Conservation (phyloP, 2,329 filamentous ascomycete species). For the Sporothrix inflata region DNA sequence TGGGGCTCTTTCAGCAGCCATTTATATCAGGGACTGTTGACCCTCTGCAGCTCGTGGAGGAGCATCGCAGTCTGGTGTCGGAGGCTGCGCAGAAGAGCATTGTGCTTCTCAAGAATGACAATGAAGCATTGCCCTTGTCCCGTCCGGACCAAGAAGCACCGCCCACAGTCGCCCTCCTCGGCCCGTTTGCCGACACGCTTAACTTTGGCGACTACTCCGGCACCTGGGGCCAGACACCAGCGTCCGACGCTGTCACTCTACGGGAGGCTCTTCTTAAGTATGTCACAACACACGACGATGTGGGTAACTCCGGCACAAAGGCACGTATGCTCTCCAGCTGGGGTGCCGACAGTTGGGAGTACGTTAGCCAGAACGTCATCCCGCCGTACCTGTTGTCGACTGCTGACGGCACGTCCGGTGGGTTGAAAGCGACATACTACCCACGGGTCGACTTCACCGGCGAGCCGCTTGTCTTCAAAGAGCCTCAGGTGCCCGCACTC, state of each 20-base stretch:
- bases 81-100: neutral
- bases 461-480: neutral
- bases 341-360: conserved; percentile 2
- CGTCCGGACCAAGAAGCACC: neutral
- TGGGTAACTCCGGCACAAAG: neutral
- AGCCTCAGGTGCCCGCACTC: neutral
- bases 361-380: neutral
- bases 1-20: neutral
- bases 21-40: neutral
- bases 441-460: neutral
- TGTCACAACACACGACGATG: neutral
- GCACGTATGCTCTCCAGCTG: neutral
- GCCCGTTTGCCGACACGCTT: conserved; percentile 19
- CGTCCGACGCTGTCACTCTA: neutral
- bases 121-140: neutral
- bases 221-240: conserved; percentile 20
- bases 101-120: neutral
- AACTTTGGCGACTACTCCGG: conserved; percentile 26
- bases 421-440: neutral
- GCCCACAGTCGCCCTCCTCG: neutral
- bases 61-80: neutral
- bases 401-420: neutral
- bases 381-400: neutral
- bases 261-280: neutral
- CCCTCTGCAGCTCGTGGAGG: neutral